Conservation (phyloP, 352 stramenopile genomes). For the Sclerospora graminicola region DNA sequence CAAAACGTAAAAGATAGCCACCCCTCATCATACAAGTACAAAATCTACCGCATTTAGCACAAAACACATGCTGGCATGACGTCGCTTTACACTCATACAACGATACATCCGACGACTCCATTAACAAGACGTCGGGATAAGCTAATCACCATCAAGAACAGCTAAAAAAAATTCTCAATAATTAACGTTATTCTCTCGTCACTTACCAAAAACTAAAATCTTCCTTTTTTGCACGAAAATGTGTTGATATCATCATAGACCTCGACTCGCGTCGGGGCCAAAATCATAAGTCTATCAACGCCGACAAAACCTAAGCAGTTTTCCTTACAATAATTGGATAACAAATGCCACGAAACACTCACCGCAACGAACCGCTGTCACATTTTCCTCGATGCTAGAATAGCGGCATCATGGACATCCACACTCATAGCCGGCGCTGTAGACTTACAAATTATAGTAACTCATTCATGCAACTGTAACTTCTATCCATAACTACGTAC, state of each 20-base stretch:
- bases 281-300: constrained; percentile 47
- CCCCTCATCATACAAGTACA: too few species aligned
- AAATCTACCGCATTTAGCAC: constrained; percentile 54
- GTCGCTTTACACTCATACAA: constrained; percentile 64
- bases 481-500: constrained; percentile 9
- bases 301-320: neutral
- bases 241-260: constrained; percentile 78
- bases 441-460: constrained; percentile 40
- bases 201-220: constrained; percentile 66
- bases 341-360: neutral
- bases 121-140: constrained; percentile 64
- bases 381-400: constrained; percentile 68
- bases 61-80: constrained; percentile 70
- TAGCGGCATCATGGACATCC: constrained; percentile 46
- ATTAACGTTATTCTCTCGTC: neutral
- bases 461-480: neutral
- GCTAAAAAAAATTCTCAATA: neutral
- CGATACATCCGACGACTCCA: constrained; percentile 49
- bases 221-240: constrained; percentile 72
- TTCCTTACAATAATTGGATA: constrained; percentile 3
- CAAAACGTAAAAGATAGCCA: too few species aligned
- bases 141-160: constrained; percentile 19
- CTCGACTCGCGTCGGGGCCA: constrained; percentile 61
- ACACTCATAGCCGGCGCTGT: constrained; percentile 96
- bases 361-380: constrained; percentile 59